Percentiles rank a stretch among this genome's conserved stretches.
phyloP scores from a whole-genome alignment of 495 filamentous ascomycete genomes.

The Penicillium lagena region DNA sequence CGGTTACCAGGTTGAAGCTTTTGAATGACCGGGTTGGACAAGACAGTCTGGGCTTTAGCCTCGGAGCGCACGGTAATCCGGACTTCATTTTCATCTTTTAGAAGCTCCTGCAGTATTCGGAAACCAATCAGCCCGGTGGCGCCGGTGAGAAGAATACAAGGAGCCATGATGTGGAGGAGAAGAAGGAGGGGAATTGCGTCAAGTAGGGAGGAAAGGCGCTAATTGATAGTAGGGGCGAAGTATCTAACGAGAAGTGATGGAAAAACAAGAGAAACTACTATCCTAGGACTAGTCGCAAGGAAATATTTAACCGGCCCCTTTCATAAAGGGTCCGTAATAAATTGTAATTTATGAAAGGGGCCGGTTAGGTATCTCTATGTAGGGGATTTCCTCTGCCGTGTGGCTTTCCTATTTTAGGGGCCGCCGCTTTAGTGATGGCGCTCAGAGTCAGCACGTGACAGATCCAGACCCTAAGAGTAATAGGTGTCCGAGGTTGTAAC shows the following conservation, averaged over 20 bases:
- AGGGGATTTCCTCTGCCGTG: no score
- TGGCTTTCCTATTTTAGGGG: no score
- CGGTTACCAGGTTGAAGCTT: neutral
- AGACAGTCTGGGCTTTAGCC: slow-evolving; percentile 3
- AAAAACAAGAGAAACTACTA: neutral
- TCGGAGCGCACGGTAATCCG: slow-evolving; percentile 4
- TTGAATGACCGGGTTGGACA: slow-evolving; percentile 8
- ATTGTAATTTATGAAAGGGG: no score
- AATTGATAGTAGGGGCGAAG: neutral
- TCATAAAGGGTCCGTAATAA: no score
- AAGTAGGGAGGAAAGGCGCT: neutral
- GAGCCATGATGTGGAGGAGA: slow-evolving; percentile 3
- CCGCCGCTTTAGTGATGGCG: no score
- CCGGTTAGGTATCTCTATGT: no score
- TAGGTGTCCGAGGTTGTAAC: neutral
- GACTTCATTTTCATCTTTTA: slow-evolving; percentile 3
- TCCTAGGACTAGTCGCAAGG: neutral
- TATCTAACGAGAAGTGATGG: neutral
- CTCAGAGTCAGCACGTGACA: no score
- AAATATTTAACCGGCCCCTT: no score
- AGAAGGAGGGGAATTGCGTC: neutral
- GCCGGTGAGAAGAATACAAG: slow-evolving; percentile 44
- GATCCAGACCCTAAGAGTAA: no score
- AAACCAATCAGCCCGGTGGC: slow-evolving; percentile 59
- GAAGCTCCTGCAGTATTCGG: slow-evolving; percentile 15